Evolutionary conservation across 371 early-diverging fungal genomes (phyloP).

Genomic region (Batkoa obscura): DNA sequence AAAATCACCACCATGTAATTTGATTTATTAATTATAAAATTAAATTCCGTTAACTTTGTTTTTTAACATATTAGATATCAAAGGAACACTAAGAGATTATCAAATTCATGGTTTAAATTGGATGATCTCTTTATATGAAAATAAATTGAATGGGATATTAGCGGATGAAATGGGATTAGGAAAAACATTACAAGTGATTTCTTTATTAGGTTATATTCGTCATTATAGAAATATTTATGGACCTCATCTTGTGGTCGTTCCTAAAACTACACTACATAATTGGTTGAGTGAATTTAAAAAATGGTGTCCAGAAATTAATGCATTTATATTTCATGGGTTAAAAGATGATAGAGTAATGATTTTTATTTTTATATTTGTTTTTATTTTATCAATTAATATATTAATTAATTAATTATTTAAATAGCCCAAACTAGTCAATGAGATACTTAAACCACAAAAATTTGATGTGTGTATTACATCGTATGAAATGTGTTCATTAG

Average conservation of each 20-base stretch:
- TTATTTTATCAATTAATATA: too few relatives aligned
- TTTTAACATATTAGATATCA: too few relatives aligned
- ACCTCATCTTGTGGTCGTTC: conserved; percentile 91
- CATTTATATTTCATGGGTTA: conserved; percentile 1
- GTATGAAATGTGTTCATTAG: conserved; percentile 91
- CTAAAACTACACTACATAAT: conserved; percentile 94
- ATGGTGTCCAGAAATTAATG: conserved; percentile 76
- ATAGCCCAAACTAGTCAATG: conserved; percentile 6
- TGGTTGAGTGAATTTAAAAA: conserved; percentile 88
- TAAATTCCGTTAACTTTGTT: too few relatives aligned
- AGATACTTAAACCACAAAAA: conserved; percentile 32
- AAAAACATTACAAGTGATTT: conserved; percentile 97
- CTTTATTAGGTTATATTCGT: conserved; percentile 85
- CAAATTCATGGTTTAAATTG: conserved; percentile 96
- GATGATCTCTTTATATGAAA: conserved; percentile 95
- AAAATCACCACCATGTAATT: conserved; percentile 24
- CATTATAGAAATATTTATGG: conserved; percentile 69
- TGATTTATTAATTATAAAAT: too few relatives aligned
- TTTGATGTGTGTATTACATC: conserved; percentile 96
- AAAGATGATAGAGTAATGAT: conserved; percentile 23
- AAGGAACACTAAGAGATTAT: conserved; percentile 88
- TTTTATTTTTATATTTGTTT: conserved; percentile 8
- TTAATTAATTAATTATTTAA: background rate
- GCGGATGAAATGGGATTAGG: conserved; percentile 95
- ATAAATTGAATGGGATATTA: conserved; percentile 84